Evolutionary conservation across 2,329 filamentous ascomycete genomes (phyloP), one percentile per base, ranked within the genome.

Genomic region (Hypoxylon sp.): DNA sequence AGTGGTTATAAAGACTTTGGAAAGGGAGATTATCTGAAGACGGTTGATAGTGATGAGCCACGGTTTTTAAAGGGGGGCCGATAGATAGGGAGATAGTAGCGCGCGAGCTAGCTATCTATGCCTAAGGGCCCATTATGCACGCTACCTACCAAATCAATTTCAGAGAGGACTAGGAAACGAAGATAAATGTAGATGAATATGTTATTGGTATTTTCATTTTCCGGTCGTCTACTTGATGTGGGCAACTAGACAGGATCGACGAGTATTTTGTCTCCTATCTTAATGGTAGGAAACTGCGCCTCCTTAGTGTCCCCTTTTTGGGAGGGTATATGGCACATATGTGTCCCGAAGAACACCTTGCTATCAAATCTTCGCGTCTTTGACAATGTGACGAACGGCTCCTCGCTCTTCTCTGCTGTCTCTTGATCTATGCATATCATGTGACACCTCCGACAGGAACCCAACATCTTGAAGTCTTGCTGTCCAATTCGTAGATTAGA

Each of bases 391-490:
- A 89, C 82, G 66, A 94, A 96, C 0, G 94, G 94, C 69, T 97
- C 94, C 57, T 91, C 84, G 57, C 86, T 84, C 68, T 85, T 89
- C 57, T 84, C 79, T 0, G 86, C 91, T 8, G 88, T 96, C 35
- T 84, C 77, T 69, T 97, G 94, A 65, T 99, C 87, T 34, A 97
- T 84, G 67, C 93, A 97, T 7, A 99, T 88, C 92, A 99, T 97
- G 69, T 96, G 91, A 63, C 94, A 99, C 51, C 94, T 78, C 53
- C 91, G 83, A 65, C 94, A 99, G 2, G 89, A 83, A 0, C 92
- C 93, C 3, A 97, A 73, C 64, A 95, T 83, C 55, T 88, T 78
- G 63, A 90, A 89, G 7, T 73, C 70, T 51, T 86, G 78, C 2
- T 69, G 61, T 1, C 88, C 89, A 49, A 97, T 88, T 6, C 73